These are phyloP conservation scores for Pogostemon cablin DNA, from an alignment of 257 asterid species.

Conservation along the genomic window DNA sequence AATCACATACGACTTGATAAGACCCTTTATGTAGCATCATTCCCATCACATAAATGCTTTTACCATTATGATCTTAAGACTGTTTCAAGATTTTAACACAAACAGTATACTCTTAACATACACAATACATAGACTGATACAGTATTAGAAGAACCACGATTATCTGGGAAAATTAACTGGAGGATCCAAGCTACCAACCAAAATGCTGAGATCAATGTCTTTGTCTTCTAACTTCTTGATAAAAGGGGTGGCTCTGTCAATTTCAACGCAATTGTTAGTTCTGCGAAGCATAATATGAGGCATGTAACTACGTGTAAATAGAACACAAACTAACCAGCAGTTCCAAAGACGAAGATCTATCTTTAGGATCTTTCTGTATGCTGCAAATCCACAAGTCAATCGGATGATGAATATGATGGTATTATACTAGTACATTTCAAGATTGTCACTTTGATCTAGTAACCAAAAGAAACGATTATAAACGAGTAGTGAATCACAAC, in stretches of 20 bases:
- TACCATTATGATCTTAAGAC: no score
- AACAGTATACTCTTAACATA: not conserved
- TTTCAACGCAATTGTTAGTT: constrained; percentile 20
- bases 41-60: no score
- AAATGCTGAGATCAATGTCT: constrained; percentile 84
- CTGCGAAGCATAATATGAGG: constrained; percentile 1
- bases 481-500: not conserved
- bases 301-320: not conserved
- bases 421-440: no score
- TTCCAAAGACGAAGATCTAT: constrained; percentile 81
- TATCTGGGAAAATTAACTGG: constrained; percentile 76
- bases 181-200: constrained; percentile 82
- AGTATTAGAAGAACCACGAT: constrained; percentile 26
- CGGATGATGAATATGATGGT: not conserved
- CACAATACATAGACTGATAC: constrained; percentile 27
- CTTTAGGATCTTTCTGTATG: constrained; percentile 91
- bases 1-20: no score
- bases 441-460: no score
- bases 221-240: constrained; percentile 93
- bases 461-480: not conserved
- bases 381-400: constrained; percentile 49
- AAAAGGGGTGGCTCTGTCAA: constrained; percentile 80
- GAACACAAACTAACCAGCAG: constrained; percentile 64
- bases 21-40: no score
- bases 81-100: no score